phyloP scores from a whole-genome alignment of 306 rosid species.

The Oemleria cerasiformis region DNA sequence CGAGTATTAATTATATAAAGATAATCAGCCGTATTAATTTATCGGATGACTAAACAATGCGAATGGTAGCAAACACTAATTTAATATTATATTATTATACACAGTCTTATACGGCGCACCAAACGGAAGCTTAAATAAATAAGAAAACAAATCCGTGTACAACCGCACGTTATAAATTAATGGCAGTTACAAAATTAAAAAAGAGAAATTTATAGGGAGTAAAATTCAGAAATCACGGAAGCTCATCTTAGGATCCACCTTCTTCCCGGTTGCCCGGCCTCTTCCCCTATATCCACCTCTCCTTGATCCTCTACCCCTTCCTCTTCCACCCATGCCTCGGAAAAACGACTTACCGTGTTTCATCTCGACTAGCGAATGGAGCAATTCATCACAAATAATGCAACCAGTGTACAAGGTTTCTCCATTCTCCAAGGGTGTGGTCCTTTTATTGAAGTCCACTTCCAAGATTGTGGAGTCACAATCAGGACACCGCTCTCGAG shows the following conservation, averaged over 20 bases:
- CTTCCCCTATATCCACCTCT: slow-evolving; percentile 50
- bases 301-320: slow-evolving; percentile 75
- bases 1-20: too few species aligned
- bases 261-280: slow-evolving; percentile 56
- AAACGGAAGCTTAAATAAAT: too few species aligned
- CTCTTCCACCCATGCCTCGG: slow-evolving; percentile 53
- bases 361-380: slow-evolving; percentile 91
- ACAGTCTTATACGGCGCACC: too few species aligned
- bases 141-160: too few species aligned
- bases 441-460: slow-evolving; percentile 93
- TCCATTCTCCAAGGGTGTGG: slow-evolving; percentile 85
- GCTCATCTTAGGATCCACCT: slow-evolving; percentile 85
- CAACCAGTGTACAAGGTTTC: slow-evolving; percentile 76
- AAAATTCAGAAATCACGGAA: slow-evolving; percentile 69
- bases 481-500: slow-evolving; percentile 62
- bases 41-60: too few species aligned
- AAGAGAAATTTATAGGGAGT: not conserved
- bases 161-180: too few species aligned
- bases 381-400: slow-evolving; percentile 87
- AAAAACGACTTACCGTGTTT: slow-evolving; percentile 71
- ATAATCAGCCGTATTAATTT: too few species aligned
- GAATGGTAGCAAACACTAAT: too few species aligned
- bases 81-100: too few species aligned
- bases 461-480: slow-evolving; percentile 79
- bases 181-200: not conserved